Conservation (phyloP, 2,329 filamentous ascomycete genomes). For the Hypoxylon sp. region DNA sequence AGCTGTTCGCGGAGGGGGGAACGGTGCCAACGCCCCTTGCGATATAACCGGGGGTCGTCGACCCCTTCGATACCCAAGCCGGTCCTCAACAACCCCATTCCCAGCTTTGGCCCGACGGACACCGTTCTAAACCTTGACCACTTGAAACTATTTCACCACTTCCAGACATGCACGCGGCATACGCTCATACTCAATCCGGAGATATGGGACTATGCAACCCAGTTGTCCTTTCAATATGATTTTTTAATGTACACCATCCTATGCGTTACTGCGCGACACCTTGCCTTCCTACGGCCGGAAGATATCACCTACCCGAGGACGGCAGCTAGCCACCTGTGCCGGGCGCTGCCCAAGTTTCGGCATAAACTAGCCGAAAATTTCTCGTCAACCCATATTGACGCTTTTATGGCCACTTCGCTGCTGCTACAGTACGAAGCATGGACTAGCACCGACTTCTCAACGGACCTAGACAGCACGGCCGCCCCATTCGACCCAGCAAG, state of each 20-base stretch:
- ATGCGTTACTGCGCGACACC: slow-evolving; percentile 42
- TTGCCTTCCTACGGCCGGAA: slow-evolving; percentile 33
- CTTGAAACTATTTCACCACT: slow-evolving; percentile 44
- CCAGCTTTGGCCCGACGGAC: slow-evolving; percentile 6
- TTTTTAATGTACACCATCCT: slow-evolving; percentile 43
- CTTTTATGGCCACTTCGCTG: slow-evolving; percentile 42
- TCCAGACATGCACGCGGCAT: slow-evolving; percentile 36
- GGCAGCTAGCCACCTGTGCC: slow-evolving; percentile 36
- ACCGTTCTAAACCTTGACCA: slow-evolving; percentile 33
- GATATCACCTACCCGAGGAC: slow-evolving; percentile 21
- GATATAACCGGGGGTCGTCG: background rate
- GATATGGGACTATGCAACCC: slow-evolving; percentile 35
- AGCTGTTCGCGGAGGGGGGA: slow-evolving; percentile 41
- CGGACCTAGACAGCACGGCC: background rate
- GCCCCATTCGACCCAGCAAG: slow-evolving; percentile 12
- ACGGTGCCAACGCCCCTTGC: slow-evolving; percentile 27
- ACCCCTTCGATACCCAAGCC: slow-evolving; percentile 1
- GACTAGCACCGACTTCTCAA: slow-evolving; percentile 32
- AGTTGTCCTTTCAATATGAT: slow-evolving; percentile 43
- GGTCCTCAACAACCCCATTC: background rate
- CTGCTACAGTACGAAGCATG: slow-evolving; percentile 44
- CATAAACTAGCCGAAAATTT: slow-evolving; percentile 28
- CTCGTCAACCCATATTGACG: slow-evolving; percentile 34
- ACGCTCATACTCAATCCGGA: slow-evolving; percentile 38
- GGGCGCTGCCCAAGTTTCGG: slow-evolving; percentile 36